These are phyloP conservation scores for Brettanomyces naardenensis DNA, from an alignment of 805 yeast species.

Conservation along the genomic window DNA sequence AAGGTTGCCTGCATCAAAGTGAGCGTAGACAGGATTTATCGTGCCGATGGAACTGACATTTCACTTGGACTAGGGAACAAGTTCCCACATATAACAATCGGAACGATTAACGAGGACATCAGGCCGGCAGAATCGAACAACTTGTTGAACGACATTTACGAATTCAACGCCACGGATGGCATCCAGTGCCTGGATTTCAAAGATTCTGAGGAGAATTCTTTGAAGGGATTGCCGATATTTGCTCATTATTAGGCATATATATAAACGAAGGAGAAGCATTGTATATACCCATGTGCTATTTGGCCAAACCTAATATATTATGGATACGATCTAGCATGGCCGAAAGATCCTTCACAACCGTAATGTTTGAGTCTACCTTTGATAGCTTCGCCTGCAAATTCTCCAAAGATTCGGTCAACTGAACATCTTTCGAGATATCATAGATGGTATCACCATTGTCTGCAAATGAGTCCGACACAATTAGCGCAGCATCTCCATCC, in stretches of 20 bases:
- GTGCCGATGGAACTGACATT: conserved; percentile 1
- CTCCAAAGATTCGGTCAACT: not conserved
- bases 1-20: conserved; percentile 50
- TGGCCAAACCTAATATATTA: conserved; percentile 12
- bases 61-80: conserved; percentile 29
- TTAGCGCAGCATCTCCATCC: not conserved
- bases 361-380: not conserved
- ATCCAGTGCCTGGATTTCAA: conserved; percentile 7
- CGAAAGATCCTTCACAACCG: not conserved
- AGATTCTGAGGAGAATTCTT: conserved; percentile 8
- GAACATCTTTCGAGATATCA: not conserved
- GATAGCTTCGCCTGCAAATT: not conserved
- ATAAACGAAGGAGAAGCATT: not conserved
- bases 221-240: conserved; percentile 14
- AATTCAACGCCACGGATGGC: conserved; percentile 10
- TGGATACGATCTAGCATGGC: conserved; percentile 8
- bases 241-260: conserved; percentile 10
- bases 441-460: too few relatives aligned
- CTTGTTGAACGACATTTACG: conserved; percentile 20
- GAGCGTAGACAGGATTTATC: conserved; percentile 18
- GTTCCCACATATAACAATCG: conserved; percentile 68
- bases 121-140: conserved; percentile 48
- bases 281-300: not conserved
- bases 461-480: too few relatives aligned
- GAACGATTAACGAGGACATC: conserved; percentile 37